Conservation (phyloP, 1,139 yeast species). For the Wickerhamomyces sp. region DNA sequence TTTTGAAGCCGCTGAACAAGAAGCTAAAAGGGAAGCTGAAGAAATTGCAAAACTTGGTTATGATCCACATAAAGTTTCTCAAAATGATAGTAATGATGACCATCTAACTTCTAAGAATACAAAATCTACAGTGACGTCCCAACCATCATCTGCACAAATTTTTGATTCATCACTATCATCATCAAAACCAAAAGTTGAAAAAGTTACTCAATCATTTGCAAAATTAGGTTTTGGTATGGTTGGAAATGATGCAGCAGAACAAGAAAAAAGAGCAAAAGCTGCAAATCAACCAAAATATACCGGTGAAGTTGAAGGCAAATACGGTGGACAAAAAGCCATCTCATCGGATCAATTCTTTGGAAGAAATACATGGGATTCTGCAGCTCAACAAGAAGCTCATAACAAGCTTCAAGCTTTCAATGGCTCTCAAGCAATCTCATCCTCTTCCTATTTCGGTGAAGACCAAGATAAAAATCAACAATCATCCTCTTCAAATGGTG, state of each 20-base stretch:
- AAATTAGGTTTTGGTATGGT: constrained; percentile 84
- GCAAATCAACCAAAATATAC: constrained; percentile 45
- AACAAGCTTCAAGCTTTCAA: constrained; percentile 71
- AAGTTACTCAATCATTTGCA: constrained; percentile 67
- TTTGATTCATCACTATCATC: constrained; percentile 2
- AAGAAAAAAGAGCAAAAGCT: constrained; percentile 35
- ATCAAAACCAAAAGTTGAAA: constrained; percentile 35
- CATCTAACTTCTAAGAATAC: constrained; percentile 11
- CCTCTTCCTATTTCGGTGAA: constrained; percentile 89
- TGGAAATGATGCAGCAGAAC: constrained; percentile 41
- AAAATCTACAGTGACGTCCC: constrained; percentile 19
- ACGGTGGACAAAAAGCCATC: constrained; percentile 86
- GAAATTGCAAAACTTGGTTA: constrained; percentile 67
- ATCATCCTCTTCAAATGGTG: too few relatives aligned
- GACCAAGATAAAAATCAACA: constrained; percentile 33
- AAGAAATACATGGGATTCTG: constrained; percentile 77
- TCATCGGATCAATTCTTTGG: constrained; percentile 95
- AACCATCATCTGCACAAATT: constrained; percentile 7
- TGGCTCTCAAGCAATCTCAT: constrained; percentile 88
- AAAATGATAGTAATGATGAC: too few relatives aligned
- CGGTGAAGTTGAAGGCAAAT: constrained; percentile 71
- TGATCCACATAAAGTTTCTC: constrained; percentile 52
- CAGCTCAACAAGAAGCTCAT: constrained; percentile 73
- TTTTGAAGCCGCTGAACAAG: constrained; percentile 86
- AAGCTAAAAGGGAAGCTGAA: constrained; percentile 79